Conservation (phyloP, 2,329 filamentous ascomycete species). For the Calonectria naviculata region DNA sequence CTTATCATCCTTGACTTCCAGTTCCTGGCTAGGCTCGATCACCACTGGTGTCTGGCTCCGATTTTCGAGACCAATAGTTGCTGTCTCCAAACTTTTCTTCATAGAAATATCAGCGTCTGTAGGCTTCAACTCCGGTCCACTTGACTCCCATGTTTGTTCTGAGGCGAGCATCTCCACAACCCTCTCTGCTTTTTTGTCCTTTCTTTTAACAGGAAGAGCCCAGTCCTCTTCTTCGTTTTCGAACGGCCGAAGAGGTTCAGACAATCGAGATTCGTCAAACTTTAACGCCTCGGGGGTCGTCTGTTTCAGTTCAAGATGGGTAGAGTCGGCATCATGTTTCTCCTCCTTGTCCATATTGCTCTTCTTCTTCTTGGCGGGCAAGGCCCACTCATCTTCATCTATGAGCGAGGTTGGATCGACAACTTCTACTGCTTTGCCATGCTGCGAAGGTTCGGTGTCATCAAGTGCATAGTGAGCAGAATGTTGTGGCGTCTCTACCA, state of each 20-base stretch:
- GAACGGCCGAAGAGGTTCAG: not conserved
- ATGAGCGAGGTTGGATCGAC: not conserved
- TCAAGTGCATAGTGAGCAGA: not conserved
- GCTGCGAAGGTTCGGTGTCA: not conserved
- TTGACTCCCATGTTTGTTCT: not conserved
- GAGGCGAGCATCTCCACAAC: not conserved
- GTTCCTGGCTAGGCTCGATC: not conserved
- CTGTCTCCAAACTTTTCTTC: not conserved
- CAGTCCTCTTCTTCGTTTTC: not conserved
- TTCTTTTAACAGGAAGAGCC: not conserved
- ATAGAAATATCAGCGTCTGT: not conserved
- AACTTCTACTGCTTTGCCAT: not conserved
- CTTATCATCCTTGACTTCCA: not conserved
- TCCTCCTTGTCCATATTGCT: constrained; percentile 32
- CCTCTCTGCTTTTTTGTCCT: not conserved
- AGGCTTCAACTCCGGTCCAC: not conserved
- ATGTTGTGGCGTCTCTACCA: not conserved
- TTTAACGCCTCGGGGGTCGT: not conserved
- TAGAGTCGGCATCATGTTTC: not conserved
- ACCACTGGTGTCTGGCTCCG: not conserved
- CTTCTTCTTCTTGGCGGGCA: constrained; percentile 47
- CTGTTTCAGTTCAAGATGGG: not conserved
- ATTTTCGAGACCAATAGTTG: not conserved
- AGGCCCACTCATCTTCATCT: constrained; percentile 27
- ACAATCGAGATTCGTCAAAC: not conserved